Base-by-base conservation (phyloP, 2,329 filamentous ascomycete species). In the Ambrosiella xylebori region DNA sequence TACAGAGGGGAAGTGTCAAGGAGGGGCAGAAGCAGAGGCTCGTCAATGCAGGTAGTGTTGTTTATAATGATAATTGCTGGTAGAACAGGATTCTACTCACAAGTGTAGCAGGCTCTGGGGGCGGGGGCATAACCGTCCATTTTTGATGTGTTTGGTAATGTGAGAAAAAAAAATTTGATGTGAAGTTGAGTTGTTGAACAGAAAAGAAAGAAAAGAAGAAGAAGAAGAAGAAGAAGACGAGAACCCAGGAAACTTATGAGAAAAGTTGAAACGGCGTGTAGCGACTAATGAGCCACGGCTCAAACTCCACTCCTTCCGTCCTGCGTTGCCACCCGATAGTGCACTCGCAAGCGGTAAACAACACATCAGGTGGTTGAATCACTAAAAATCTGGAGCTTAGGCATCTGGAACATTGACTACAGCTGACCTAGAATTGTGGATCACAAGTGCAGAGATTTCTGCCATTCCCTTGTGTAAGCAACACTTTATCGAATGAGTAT, bases 101-200 rank as follows among this genome's bases (percentile, higher is more conserved):
- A 76, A 64, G 71, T 74, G 68, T 77, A 78, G 71, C 75, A 78
- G 63, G 73, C 71, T 65, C 75, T 74, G 62, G 70, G 71, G 59
- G 56, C 59, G 58, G 63, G 63, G 59, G 66, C 64, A 63, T 64
- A 73, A 38, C 51, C 51, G 59, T 76, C 74, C 74, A 77, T 77
- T 65, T 64, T 68, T 63, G 61, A 37, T 52, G 19, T 45, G 15
- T 17, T 38, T 45, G 7, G 40, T 36, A 41, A 35, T 57, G 19
- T 59, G 54, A 39, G 11, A 54, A 52, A 41, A 27, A 53, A 58
- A 57, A 37, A 52, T 17, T 44, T 40, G 47, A 55, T 52, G 41
- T 36, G 12, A 40, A 44, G 13, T 13, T 27, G 52, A 19, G 15
- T 53, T 17, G 41, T 47, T 38, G 38, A 41, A 54, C 41, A 49